Conservation (phyloP, 169 alveolate genomes). For the Eimeria sp. region DNA sequence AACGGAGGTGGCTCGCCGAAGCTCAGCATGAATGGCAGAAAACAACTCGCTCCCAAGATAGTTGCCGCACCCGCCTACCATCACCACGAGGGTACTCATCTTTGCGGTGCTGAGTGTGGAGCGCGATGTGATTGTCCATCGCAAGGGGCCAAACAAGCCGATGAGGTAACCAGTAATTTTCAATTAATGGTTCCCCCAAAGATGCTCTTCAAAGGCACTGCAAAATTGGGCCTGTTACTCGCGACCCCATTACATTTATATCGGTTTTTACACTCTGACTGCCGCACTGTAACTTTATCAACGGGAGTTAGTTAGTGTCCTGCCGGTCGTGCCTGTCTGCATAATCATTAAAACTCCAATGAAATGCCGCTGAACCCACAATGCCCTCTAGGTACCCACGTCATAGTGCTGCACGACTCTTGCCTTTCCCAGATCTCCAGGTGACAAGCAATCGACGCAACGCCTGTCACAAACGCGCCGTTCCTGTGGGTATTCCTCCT, state of each 20-base stretch:
- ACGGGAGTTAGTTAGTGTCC: background rate
- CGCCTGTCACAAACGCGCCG: background rate
- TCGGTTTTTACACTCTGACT: background rate
- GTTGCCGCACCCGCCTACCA: constrained; percentile 76
- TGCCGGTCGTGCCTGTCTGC: background rate
- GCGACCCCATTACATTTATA: background rate
- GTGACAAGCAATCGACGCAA: background rate
- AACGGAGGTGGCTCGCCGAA: background rate
- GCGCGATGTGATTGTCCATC: background rate
- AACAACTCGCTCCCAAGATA: constrained; percentile 66
- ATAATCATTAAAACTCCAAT: background rate
- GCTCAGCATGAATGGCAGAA: constrained; percentile 13
- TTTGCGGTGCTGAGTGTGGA: background rate
- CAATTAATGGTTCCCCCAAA: background rate
- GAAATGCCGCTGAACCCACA: background rate
- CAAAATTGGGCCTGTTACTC: background rate
- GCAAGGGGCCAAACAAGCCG: background rate
- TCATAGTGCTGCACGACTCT: background rate
- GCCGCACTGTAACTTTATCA: background rate
- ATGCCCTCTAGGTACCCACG: background rate
- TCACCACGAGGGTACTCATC: constrained; percentile 58
- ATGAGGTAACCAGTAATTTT: background rate
- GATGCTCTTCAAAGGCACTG: background rate
- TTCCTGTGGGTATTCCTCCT: background rate
- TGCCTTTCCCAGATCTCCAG: background rate